These are phyloP conservation scores for Dioszegia aurantiaca DNA, from an alignment of 768 basidiomycete species.

Conservation along the genomic window DNA sequence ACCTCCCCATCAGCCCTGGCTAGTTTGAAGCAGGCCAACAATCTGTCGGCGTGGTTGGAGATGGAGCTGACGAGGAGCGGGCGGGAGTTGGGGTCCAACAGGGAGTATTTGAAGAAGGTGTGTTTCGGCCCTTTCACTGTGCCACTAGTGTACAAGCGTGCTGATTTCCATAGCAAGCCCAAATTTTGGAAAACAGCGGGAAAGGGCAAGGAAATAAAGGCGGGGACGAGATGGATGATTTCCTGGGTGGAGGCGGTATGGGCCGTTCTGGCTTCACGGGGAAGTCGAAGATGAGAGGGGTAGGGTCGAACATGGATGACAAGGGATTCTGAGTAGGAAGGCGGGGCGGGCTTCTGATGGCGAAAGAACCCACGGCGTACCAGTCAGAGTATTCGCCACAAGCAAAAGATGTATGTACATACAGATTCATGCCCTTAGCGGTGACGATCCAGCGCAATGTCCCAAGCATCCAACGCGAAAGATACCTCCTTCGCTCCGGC, in stretches of 20 bases:
- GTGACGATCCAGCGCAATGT: too few relatives aligned
- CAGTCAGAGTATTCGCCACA: too few relatives aligned
- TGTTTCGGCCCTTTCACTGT: slow-evolving; percentile 2
- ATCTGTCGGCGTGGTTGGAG: slow-evolving; percentile 20
- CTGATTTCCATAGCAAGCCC: slow-evolving; percentile 1
- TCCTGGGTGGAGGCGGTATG: not conserved
- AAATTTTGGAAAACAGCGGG: slow-evolving; percentile 1
- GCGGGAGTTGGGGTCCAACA: slow-evolving; percentile 23
- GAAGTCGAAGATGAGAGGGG: slow-evolving; percentile 14
- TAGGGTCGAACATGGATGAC: slow-evolving; percentile 19
- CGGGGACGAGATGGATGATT: not conserved
- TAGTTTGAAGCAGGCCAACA: slow-evolving; percentile 19
- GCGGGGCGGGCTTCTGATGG: not conserved
- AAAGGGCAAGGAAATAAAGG: not conserved
- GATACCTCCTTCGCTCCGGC: too few relatives aligned
- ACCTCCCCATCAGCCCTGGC: not conserved
- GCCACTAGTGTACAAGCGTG: not conserved
- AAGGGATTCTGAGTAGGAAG: slow-evolving; percentile 19
- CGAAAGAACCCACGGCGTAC: too few relatives aligned
- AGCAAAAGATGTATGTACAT: too few relatives aligned
- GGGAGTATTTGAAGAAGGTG: slow-evolving; percentile 38
- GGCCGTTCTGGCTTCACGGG: not conserved
- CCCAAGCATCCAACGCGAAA: too few relatives aligned
- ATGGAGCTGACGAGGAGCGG: slow-evolving; percentile 18
- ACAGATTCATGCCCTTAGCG: too few relatives aligned